phyloP scores from a whole-genome alignment of 169 alveolate genomes.

The Blepharisma undulans region DNA sequence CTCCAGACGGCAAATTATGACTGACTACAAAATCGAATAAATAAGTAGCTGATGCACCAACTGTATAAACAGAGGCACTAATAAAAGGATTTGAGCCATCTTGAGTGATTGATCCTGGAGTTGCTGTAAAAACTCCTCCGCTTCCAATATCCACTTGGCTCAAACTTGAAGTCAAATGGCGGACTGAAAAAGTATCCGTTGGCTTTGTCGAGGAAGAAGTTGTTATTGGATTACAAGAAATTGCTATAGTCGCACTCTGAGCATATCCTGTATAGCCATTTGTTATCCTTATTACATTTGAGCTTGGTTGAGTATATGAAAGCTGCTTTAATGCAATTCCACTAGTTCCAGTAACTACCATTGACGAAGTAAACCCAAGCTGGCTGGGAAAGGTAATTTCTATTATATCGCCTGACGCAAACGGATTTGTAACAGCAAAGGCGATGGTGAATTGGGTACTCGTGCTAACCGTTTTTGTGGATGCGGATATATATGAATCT shows the following conservation, averaged over 20 bases:
- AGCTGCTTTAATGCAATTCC: background rate
- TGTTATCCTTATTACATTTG: background rate
- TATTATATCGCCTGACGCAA: background rate
- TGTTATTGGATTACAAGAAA: background rate
- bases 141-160: background rate
- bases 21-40: background rate
- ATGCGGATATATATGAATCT: background rate
- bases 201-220: constrained; percentile 9
- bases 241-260: background rate
- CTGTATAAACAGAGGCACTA: background rate
- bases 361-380: background rate
- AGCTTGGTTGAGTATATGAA: background rate
- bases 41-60: constrained; percentile 5
- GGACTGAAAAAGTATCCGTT: background rate
- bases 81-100: background rate
- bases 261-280: background rate
- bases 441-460: background rate
- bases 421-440: constrained; percentile 10
- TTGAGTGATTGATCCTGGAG: background rate
- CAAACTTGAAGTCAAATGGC: background rate
- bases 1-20: constrained; percentile 27
- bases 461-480: background rate
- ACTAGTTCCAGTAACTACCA: background rate
- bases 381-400: constrained; percentile 22
- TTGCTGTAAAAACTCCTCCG: background rate